Base-by-base conservation (phyloP, 106 monocot species). In the Apostasia ramifera region DNA sequence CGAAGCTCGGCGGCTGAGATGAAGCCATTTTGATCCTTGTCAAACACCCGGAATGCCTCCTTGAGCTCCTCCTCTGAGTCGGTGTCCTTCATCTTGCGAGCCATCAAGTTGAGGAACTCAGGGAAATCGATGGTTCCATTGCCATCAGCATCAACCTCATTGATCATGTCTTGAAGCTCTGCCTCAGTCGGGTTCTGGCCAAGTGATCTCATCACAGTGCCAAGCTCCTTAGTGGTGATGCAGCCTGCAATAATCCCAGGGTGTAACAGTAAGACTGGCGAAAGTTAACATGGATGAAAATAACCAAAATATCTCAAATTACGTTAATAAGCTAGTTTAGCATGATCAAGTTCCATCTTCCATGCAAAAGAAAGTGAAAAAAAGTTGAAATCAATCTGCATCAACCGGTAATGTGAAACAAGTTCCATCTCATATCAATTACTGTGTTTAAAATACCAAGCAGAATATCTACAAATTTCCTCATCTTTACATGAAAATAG, bases 21-120 rank as follows among this genome's bases (percentile, higher is more conserved):
- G 80, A 84, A 76, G 5, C 83, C 83, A 11, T 84, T 79, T 63
- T 81, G 81, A 53, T 84, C 83, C 80, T 84, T 84, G 79, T 84
- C 83, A 6, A 84, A 84, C 9, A 84, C 80, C 1, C 83, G 71
- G 61, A 84, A 84, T 8, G 83, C 83, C 68, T 84, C 83, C 55
- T 62, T 75, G 10, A 84, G 74, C 69, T 84, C 83, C 69, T 84
- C 80, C 80, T 84, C 83, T 1, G 76, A 80, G 43, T 80, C 83
- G 4, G 61, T 80, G 73, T 84, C 83, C 76, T 72, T 76, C 83
- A 80, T 71, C 72, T 80, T 80, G 46, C 79, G 75, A 3, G 80
- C 80, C 83, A 84, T 84, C 53, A 84, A 63, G 59, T 53, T 76
- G 3, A 84, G 76, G 63, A 84, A 84, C 68, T 84, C 83, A 1